Evolutionary conservation across 2,329 filamentous ascomycete genomes (phyloP), one percentile per base, ranked within the genome.

Genomic region (Plenodomus lindquistii): DNA sequence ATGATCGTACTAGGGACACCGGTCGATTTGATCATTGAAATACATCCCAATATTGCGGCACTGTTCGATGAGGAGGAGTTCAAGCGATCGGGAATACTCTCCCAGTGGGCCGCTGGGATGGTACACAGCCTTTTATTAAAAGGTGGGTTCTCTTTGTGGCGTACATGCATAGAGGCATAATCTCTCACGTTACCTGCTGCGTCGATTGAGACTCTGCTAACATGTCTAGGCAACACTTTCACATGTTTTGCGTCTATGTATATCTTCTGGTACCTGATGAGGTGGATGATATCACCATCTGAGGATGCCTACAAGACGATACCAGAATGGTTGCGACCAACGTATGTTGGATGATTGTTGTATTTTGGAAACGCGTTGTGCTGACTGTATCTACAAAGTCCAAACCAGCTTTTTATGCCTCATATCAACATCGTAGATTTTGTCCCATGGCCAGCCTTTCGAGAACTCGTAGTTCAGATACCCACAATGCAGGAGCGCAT

Each of bases 231-330:
- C 15, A 55, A 61, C 37, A 49, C 58, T 13, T 64, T 63, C 13
- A 63, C 61, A n/a, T 59, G 59, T 42, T 59, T 61, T 20, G 56
- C 55, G 18, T 60, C 45, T 21, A 64, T 64, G 59, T 57, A 64
- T 29, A 11, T 57, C 1, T 57, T 57, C 40, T 64, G 61, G 61
- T 61, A 50, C 20, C 41, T 64, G 0, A 61, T 57, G 55, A 49
- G 61, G 24, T 64, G 61, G 61, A 63, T 64, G 59, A 57, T 64
- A 15, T 63, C 48, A 0, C 61, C 61, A 8, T 61, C 59, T 1
- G 54, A 54, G 4, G 52, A 63, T 37, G 63, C 61, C 2, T 64
- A 64, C 17, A 54, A 54, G 20, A 31, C 48, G 18, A 58, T 64
- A 15, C 61, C 61, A 19, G 57, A 63, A 20, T 64, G 59, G 61